These are phyloP conservation scores for Trametes polyzona DNA, from an alignment of 1,284 basidiomycete genomes.

Conservation along the genomic window DNA sequence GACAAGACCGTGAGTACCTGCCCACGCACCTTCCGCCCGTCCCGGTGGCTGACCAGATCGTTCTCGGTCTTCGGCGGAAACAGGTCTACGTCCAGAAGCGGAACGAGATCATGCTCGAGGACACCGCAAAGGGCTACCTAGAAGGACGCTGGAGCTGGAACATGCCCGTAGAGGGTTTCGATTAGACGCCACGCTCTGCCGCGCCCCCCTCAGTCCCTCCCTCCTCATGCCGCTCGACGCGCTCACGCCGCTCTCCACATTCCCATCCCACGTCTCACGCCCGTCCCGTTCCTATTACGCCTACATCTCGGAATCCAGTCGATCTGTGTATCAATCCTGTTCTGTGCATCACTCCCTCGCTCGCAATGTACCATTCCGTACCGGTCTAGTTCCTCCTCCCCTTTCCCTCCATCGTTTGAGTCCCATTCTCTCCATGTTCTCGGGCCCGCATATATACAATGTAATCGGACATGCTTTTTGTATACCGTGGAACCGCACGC, in stretches of 20 bases:
- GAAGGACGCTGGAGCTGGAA: conserved; percentile 88
- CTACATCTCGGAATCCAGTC: not conserved
- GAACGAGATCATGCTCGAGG: conserved; percentile 93
- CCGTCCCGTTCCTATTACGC: not conserved
- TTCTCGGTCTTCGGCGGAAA: too few relatives aligned
- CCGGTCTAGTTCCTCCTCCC: too few relatives aligned
- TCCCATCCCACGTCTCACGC: not conserved
- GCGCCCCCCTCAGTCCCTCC: too few relatives aligned
- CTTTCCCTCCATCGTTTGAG: too few relatives aligned
- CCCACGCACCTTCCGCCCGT: not conserved
- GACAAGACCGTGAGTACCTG: conserved; percentile 79
- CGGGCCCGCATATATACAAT: not conserved
- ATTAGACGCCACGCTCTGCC: too few relatives aligned
- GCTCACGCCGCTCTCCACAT: not conserved
- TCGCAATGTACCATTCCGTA: conserved; percentile 12
- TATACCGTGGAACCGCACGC: too few relatives aligned
- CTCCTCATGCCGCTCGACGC: not conserved
- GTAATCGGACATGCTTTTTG: conserved; percentile 1
- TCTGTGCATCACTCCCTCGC: not conserved
- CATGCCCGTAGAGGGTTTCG: conserved; percentile 63
- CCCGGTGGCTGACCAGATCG: not conserved
- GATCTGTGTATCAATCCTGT: not conserved
- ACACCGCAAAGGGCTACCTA: conserved; percentile 89
- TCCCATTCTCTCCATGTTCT: not conserved
- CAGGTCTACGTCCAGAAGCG: conserved; percentile 96